phyloP scores from a whole-genome alignment of 805 yeast species.

The Blastobotrys robertii region DNA sequence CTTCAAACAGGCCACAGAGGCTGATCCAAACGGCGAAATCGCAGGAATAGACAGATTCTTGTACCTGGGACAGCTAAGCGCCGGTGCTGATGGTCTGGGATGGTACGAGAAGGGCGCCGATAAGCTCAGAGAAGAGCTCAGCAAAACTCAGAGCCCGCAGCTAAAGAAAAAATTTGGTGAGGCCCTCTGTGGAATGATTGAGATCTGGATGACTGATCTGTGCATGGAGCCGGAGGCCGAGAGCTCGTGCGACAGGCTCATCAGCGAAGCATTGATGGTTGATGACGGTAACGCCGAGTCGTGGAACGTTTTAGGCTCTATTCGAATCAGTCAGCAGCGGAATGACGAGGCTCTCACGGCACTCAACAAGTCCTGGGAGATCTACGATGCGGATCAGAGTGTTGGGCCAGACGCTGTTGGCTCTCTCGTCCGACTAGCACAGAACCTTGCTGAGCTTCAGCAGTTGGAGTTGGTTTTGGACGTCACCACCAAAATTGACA shows the following conservation, averaged over 20 bases:
- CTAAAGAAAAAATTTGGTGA: conserved; percentile 53
- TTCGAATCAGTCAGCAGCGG: conserved; percentile 79
- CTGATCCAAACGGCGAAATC: conserved; percentile 54
- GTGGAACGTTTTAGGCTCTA: conserved; percentile 73
- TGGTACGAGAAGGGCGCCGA: conserved; percentile 55
- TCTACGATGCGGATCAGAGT: conserved; percentile 34
- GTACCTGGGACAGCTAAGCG: conserved; percentile 83
- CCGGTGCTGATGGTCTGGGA: conserved; percentile 65
- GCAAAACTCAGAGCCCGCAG: conserved; percentile 17
- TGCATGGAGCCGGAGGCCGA: conserved; percentile 94
- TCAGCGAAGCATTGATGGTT: conserved; percentile 51
- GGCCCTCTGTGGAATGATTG: conserved; percentile 78
- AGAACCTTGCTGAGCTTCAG: conserved; percentile 70
- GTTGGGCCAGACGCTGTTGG: conserved; percentile 46
- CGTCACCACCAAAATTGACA: conserved; percentile 58
- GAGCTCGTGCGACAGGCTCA: conserved; percentile 59
- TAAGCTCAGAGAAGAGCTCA: conserved; percentile 35
- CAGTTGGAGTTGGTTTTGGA: conserved; percentile 54
- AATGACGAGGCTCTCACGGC: conserved; percentile 65
- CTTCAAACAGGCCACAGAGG: conserved; percentile 47
- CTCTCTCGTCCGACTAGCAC: conserved; percentile 62
- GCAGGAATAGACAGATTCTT: conserved; percentile 73
- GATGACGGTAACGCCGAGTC: conserved; percentile 58
- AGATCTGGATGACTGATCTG: conserved; percentile 90
- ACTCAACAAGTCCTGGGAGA: conserved; percentile 58